Conservation (phyloP, 371 early-diverging fungal genomes). For the Dichotomocladium elegans region DNA sequence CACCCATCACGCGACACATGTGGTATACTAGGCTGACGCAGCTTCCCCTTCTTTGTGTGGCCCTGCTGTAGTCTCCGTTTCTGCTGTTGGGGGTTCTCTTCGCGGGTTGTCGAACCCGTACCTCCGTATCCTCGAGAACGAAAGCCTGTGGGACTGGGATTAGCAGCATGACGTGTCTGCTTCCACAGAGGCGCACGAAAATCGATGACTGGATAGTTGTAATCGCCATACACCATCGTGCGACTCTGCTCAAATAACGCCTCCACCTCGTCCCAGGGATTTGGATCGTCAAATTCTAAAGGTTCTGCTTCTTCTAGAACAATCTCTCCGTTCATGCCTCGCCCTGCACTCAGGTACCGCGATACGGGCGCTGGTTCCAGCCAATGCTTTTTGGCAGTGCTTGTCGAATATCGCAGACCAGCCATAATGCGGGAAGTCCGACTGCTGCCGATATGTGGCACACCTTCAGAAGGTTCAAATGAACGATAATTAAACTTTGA, state of each 20-base stretch:
- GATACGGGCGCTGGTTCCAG: conserved; percentile 50
- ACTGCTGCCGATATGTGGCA: conserved; percentile 54
- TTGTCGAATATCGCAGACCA: conserved; percentile 72
- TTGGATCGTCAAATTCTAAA: conserved; percentile 38
- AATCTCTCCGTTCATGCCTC: conserved; percentile 35
- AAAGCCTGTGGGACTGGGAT: not conserved
- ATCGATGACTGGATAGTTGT: conserved; percentile 53
- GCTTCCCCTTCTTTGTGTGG: conserved; percentile 2
- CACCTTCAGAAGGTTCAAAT: conserved; percentile 77
- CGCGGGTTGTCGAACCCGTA: not conserved
- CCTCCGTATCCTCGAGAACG: conserved; percentile 12
- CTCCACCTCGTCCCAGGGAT: conserved; percentile 39
- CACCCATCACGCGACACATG: conserved; percentile 34
- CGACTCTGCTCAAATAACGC: conserved; percentile 33
- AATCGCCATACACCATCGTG: conserved; percentile 48
- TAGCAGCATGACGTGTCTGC: conserved; percentile 16
- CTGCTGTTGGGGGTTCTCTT: not conserved
- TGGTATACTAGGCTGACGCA: not conserved
- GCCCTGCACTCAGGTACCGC: conserved; percentile 24
- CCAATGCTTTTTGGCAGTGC: conserved; percentile 79
- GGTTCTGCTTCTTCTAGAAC: conserved; percentile 20
- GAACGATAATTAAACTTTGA: conserved; percentile 74
- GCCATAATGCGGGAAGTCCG: conserved; percentile 68
- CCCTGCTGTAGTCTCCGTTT: too few relatives aligned
- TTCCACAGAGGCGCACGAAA: conserved; percentile 44